Percentiles rank a stretch among this genome's conserved stretches.
phyloP scores from a whole-genome alignment of 768 basidiomycete genomes.

The Naganishia vishniacii region DNA sequence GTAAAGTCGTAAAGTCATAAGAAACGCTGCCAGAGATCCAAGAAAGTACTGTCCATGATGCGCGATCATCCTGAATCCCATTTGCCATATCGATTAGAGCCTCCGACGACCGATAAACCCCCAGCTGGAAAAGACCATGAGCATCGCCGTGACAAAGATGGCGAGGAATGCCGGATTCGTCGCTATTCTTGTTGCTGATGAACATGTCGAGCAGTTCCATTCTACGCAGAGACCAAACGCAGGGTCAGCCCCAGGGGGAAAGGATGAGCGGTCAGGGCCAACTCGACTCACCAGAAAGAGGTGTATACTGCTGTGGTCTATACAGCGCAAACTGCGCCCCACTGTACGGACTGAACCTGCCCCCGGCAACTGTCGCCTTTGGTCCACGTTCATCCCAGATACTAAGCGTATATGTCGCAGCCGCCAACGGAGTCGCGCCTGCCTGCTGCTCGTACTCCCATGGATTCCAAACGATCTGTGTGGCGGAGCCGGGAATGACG shows the following conservation, averaged over 20 bases:
- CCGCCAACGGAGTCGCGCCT: slow-evolving; percentile 64
- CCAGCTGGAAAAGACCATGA: slow-evolving; percentile 41
- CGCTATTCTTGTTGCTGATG: slow-evolving; percentile 38
- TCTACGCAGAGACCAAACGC: slow-evolving; percentile 30
- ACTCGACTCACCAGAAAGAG: slow-evolving; percentile 17
- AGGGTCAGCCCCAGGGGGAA: background rate
- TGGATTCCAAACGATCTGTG: slow-evolving; percentile 67
- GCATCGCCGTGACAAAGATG: slow-evolving; percentile 38
- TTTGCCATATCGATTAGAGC: no score
- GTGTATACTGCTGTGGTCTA: slow-evolving; percentile 55
- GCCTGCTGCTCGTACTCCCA: slow-evolving; percentile 65
- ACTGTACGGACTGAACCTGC: slow-evolving; percentile 64
- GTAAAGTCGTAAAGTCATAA: background rate
- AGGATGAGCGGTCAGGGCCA: background rate
- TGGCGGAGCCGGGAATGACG: slow-evolving; percentile 64
- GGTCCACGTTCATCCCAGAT: slow-evolving; percentile 79
- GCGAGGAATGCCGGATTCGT: slow-evolving; percentile 39
- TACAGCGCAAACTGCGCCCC: slow-evolving; percentile 77
- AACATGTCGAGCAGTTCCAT: slow-evolving; percentile 51
- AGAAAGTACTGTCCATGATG: slow-evolving; percentile 3
- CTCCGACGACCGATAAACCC: slow-evolving; percentile 26
- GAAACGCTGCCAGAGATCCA: background rate
- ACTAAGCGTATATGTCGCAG: slow-evolving; percentile 68
- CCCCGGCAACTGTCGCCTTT: slow-evolving; percentile 57
- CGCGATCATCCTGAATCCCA: no score